Percentiles rank a stretch among this genome's conserved stretches.
These are phyloP conservation scores for Trichoderma aggressivum DNA, from an alignment of 2,329 filamentous ascomycete genomes.

Conservation along the genomic window DNA sequence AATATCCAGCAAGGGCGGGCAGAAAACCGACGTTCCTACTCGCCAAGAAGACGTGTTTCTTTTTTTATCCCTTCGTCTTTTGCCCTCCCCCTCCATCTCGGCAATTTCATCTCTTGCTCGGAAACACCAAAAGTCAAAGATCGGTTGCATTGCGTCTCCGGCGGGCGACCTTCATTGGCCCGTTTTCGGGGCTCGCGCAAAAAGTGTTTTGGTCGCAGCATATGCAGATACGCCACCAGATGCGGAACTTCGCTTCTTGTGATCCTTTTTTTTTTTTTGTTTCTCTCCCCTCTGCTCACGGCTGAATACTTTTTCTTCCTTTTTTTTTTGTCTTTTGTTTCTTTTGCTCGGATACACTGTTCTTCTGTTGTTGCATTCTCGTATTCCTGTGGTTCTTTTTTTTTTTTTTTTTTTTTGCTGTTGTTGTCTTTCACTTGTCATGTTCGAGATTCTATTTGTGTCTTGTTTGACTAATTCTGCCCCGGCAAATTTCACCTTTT, in stretches of 20 bases:
- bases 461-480: background rate
- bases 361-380: background rate
- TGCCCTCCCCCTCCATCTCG: background rate
- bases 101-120: background rate
- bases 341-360: background rate
- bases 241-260: background rate
- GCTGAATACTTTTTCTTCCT: background rate
- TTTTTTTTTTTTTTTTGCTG: background rate
- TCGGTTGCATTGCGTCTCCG: slow-evolving; percentile 1
- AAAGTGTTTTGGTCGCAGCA: background rate
- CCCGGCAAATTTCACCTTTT: background rate
- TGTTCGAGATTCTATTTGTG: background rate
- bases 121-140: background rate
- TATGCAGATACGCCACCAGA: slow-evolving; percentile 1
- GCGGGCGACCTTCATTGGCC: background rate
- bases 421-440: background rate
- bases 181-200: background rate
- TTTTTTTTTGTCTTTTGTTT: background rate
- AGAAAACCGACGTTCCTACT: too few species aligned
- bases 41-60: background rate
- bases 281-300: background rate
- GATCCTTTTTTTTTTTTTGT: background rate
- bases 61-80: background rate
- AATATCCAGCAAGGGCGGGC: background rate
- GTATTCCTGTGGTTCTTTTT: background rate